phyloP scores from a whole-genome alignment of 2,329 filamentous ascomycete genomes.

The Ceratocystis cacaofunesta region DNA sequence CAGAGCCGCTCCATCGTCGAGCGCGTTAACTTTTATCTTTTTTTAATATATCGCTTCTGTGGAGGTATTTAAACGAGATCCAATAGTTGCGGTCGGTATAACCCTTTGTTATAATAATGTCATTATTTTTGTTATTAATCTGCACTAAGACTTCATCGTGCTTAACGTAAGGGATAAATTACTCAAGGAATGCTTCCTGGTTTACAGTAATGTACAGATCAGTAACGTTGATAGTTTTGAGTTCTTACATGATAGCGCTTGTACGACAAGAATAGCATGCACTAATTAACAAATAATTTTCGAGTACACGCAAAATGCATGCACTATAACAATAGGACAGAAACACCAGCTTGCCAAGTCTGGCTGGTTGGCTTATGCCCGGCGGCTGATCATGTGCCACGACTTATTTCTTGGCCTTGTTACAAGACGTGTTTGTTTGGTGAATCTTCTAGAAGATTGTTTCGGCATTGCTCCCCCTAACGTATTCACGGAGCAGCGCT shows the following conservation, averaged over 20 bases:
- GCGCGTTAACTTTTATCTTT: not conserved
- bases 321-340: too few relatives aligned
- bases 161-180: not conserved
- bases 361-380: not conserved
- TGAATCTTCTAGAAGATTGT: not conserved
- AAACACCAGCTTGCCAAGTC: too few relatives aligned
- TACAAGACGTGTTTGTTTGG: not conserved
- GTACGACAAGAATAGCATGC: not conserved
- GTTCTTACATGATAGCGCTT: conserved; percentile 2
- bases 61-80: not conserved
- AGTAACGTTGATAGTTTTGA: not conserved
- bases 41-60: not conserved
- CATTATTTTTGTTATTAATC: too few relatives aligned
- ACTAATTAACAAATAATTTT: not conserved
- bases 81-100: not conserved
- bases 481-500: not conserved
- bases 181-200: not conserved
- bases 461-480: not conserved
- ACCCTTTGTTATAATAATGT: not conserved
- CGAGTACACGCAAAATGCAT: too few relatives aligned
- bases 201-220: not conserved
- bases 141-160: not conserved
- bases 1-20: not conserved
- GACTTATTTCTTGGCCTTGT: not conserved
- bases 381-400: not conserved